These are phyloP conservation scores for Pseudomassariella vexata DNA, from an alignment of 2,329 filamentous ascomycete genomes.

Conservation along the genomic window DNA sequence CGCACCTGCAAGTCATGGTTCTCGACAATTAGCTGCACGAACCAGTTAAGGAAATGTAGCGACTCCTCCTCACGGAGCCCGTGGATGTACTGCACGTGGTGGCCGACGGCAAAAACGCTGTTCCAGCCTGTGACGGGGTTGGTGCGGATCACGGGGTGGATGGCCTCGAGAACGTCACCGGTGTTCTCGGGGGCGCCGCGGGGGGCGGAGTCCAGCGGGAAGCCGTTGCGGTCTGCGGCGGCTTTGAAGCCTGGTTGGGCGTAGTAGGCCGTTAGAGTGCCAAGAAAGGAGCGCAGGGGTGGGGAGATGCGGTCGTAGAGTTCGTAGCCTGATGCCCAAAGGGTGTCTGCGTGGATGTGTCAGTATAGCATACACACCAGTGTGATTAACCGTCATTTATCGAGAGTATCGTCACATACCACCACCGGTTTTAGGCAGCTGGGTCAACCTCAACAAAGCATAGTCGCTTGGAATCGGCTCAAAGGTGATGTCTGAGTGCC, in stretches of 20 bases:
- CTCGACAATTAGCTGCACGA: conserved; percentile 19
- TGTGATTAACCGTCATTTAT: not conserved
- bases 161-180: conserved; percentile 40
- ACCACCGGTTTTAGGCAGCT: conserved; percentile 39
- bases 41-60: conserved; percentile 16
- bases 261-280: conserved; percentile 37
- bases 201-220: conserved; percentile 37
- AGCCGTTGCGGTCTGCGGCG: conserved; percentile 31
- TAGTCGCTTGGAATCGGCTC: conserved; percentile 52
- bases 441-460: conserved; percentile 39
- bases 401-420: conserved; percentile 26
- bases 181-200: conserved; percentile 50
- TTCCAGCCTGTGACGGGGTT: conserved; percentile 63
- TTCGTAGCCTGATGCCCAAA: conserved; percentile 38
- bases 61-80: conserved; percentile 18
- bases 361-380: not conserved
- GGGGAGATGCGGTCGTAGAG: conserved; percentile 42
- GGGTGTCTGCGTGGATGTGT: conserved; percentile 36
- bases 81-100: conserved; percentile 19
- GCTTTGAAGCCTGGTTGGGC: conserved; percentile 34
- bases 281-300: conserved; percentile 42
- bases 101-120: conserved; percentile 28
- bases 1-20: conserved; percentile 24
- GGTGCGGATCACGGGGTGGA: conserved; percentile 53
- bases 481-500: conserved; percentile 52